Evolutionary conservation across 1,284 basidiomycete species (phyloP).

Genomic region (Ustilago trichophora): DNA sequence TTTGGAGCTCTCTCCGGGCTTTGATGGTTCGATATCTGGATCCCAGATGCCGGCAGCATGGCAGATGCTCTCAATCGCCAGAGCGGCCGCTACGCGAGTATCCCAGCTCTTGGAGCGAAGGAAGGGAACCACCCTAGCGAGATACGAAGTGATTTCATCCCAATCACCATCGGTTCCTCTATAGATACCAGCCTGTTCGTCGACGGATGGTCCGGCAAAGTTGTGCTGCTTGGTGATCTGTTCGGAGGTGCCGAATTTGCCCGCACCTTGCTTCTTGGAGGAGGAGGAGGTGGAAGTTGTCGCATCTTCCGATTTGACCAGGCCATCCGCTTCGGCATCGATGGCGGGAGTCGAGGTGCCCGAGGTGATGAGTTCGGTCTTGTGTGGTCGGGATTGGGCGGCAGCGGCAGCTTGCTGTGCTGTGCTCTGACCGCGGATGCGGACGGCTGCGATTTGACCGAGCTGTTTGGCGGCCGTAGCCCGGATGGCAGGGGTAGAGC

Average conservation of each 20-base stretch:
- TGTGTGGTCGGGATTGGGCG: conserved; percentile 16
- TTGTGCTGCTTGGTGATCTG: conserved; percentile 42
- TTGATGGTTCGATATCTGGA: conserved; percentile 43
- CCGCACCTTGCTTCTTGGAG: conserved; percentile 5
- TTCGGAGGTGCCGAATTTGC: conserved; percentile 42
- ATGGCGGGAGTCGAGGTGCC: conserved; percentile 36
- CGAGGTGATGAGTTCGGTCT: conserved; percentile 15
- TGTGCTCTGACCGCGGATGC: conserved; percentile 69
- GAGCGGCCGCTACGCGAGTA: conserved; percentile 82
- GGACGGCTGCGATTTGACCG: conserved; percentile 77
- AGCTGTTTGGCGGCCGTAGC: conserved; percentile 91
- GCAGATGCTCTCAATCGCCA: conserved; percentile 85
- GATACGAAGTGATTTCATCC: conserved; percentile 69
- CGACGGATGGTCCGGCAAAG: conserved; percentile 29
- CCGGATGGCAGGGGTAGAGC: conserved; percentile 83
- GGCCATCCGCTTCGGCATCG: conserved; percentile 40
- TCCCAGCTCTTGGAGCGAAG: conserved; percentile 87
- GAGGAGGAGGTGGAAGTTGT: conserved; percentile 1
- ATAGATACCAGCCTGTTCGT: conserved; percentile 34
- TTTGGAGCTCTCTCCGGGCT: conserved; percentile 42
- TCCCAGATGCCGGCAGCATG: conserved; percentile 82
- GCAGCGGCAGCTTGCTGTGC: conserved; percentile 27
- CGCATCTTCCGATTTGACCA: conserved; percentile 27
- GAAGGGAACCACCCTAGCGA: conserved; percentile 80
- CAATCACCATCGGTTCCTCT: conserved; percentile 75